Evolutionary conservation across 2,329 filamentous ascomycete species (phyloP), one percentile per base, ranked within the genome.

Genomic region (Magnaporthiopsis incrustans): DNA sequence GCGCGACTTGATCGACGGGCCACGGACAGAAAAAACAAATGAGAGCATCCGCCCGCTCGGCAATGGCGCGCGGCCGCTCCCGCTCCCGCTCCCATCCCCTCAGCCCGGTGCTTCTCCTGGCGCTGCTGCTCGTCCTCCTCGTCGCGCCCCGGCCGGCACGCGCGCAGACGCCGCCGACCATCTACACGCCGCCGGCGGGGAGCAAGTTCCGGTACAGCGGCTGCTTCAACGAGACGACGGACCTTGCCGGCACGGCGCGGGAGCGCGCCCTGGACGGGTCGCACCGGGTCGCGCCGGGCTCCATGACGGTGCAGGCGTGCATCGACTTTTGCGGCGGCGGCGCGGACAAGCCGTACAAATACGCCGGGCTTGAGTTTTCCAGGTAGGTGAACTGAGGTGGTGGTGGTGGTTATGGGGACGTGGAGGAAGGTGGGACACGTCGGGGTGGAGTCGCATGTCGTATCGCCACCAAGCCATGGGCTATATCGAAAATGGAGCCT

Each of bases 171-270:
- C 5, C 12, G 58, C 68, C 72, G 35, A 69, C 66, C 5, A 71
- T 79, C 68, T 80, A 76, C 71, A 71, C 71, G 61, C 69, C 69
- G 56, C 73, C 74, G 7, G 67, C 69, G 35, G 35, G 33, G 3
- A 38, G 33, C 50, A 71, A 69, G 59, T 86, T 84, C 73, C 67
- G 64, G 22, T 86, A 86, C 72, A 70, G 73, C n/a, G 84, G 84
- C 64, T 87, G 85, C 75, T 86, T 75, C 74, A 84, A 84, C 68
- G 84, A 87, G 70, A 85, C 83, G 2, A 79, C 77, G n/a, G 74
- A 75, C 56, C 69, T 82, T 18, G 66, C 72, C 18, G 72, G 73
- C 66, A 77, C 81, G 5, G 75, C 75, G 33, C 74, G 75, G 60
- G 71, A 66, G 61, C 78, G 77, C 69, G 82, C 84, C 22, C 75